Evolutionary conservation across 2,329 filamentous ascomycete species (phyloP).

Genomic region (Hypoxylon sp.): DNA sequence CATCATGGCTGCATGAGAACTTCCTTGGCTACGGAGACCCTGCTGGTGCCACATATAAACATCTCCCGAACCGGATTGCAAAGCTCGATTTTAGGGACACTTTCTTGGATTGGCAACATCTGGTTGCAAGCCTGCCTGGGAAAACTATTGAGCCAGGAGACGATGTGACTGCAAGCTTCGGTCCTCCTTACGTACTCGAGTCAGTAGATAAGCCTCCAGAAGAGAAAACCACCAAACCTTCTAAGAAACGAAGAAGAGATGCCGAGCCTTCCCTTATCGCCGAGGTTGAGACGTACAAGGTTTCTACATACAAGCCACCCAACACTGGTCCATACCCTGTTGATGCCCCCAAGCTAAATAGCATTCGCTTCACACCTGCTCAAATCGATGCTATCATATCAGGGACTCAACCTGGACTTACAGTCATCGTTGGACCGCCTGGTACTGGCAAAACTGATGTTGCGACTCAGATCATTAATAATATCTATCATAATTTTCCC

Average conservation of each 20-base stretch:
- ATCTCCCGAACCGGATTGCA: slow-evolving; percentile 81
- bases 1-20: slow-evolving; percentile 94
- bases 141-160: slow-evolving; percentile 86
- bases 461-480: slow-evolving; percentile 97
- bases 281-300: slow-evolving; percentile 78
- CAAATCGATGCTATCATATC: slow-evolving; percentile 95
- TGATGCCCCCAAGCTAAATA: slow-evolving; percentile 85
- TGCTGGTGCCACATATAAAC: slow-evolving; percentile 86
- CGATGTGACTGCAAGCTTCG: slow-evolving; percentile 79
- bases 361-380: slow-evolving; percentile 88
- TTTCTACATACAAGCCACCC: slow-evolving; percentile 89
- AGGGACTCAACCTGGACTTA: slow-evolving; percentile 93
- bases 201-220: slow-evolving; percentile 69
- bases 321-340: slow-evolving; percentile 92
- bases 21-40: slow-evolving; percentile 98
- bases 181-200: slow-evolving; percentile 89
- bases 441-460: slow-evolving; percentile 99
- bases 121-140: slow-evolving; percentile 90
- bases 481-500: slow-evolving; percentile 98
- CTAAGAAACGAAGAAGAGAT: slow-evolving; percentile 90
- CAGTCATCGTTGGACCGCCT: slow-evolving; percentile 93
- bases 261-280: slow-evolving; percentile 75
- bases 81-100: slow-evolving; percentile 93
- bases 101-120: slow-evolving; percentile 94
- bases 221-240: slow-evolving; percentile 69